Conservation (phyloP, 768 basidiomycete genomes). For the Floccularia luteovirens region DNA sequence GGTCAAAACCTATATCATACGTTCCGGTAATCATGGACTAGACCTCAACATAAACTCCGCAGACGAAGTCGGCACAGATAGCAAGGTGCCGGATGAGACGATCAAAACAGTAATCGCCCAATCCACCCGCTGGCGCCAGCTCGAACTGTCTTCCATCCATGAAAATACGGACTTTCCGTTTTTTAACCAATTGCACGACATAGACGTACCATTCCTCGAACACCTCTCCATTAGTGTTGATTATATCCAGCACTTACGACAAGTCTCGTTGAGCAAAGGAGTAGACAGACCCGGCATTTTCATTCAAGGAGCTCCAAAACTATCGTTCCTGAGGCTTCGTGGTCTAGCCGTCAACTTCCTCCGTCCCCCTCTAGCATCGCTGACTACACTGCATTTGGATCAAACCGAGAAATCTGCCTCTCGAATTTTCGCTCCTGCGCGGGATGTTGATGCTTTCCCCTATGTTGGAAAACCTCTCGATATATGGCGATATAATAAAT, state of each 20-base stretch:
- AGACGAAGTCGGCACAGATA: slow-evolving; percentile 2
- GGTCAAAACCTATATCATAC: slow-evolving; percentile 20
- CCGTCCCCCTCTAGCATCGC: slow-evolving; percentile 22
- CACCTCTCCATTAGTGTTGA: slow-evolving; percentile 30
- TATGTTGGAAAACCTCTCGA: slow-evolving; percentile 29
- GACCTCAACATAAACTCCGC: slow-evolving; percentile 20
- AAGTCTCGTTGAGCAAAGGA: slow-evolving; percentile 8
- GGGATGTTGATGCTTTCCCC: slow-evolving; percentile 25
- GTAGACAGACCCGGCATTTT: slow-evolving; percentile 19
- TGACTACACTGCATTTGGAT: slow-evolving; percentile 38
- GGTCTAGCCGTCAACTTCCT: slow-evolving; percentile 34
- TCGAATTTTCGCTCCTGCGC: slow-evolving; percentile 25
- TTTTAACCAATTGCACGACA: slow-evolving; percentile 19
- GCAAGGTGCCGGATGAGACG: slow-evolving; percentile 12
- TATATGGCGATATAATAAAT: slow-evolving; percentile 34
- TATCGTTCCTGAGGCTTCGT: slow-evolving; percentile 33
- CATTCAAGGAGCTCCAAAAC: slow-evolving; percentile 16
- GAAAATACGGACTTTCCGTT: slow-evolving; percentile 18
- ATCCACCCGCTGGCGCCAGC: slow-evolving; percentile 24
- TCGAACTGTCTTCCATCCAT: slow-evolving; percentile 9
- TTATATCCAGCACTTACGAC: slow-evolving; percentile 15
- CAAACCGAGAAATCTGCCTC: slow-evolving; percentile 26
- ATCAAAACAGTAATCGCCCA: slow-evolving; percentile 22
- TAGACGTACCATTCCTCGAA: slow-evolving; percentile 23
- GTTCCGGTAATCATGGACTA: slow-evolving; percentile 23